Base-by-base conservation (phyloP, 2,329 filamentous ascomycete genomes). In the Epichloe scottii region DNA sequence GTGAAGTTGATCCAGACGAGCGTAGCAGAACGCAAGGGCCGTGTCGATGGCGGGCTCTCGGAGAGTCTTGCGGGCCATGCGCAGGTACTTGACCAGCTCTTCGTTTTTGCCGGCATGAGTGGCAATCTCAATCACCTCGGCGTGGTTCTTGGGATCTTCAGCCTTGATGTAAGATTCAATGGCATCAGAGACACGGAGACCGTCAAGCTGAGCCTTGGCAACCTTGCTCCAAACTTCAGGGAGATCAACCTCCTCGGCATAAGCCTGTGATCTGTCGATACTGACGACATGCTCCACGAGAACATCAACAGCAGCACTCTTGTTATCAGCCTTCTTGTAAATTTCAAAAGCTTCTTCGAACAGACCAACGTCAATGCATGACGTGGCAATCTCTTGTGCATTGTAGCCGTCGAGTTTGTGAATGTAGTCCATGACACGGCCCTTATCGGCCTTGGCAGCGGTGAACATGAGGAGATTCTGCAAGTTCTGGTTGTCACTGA, bases 171-270 rank as follows among this genome's bases (percentile, higher is more conserved):
- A 98, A 0, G 93, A 97, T 54, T 95, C 89, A 58, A 98, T 95
- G 42, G 88, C 82, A 70, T 98, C 93, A 48, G 83, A 82, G 33
- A 98, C 84, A 54, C 93, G 89, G 38, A 98, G 83, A 59, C 93
- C 93, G 66, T 98, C 93, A 52, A 98, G 79, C 71, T 98, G 93
- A 51, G 93, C 91, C 76, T 98, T 98, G 57, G 89, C 93, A 59
- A 98, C 91, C 73, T 87, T 90, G 75, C 90, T 97, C 93, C 93
- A 98, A 26, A 98, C 93, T 62, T 96, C 89, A 2, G 93, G 87
- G 54, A 89, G 72, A 61, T 98, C 93, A 52, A 98, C 87, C 56
- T 90, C 86, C 63, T 98, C 93, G 17, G 93, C 94, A 64, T 93
- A 98, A 41, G 89, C 88, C 64, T 95, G 90, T 4, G 93, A 93